Evolutionary conservation across 306 rosid species (phyloP).

Genomic region (Rubus idaeus): DNA sequence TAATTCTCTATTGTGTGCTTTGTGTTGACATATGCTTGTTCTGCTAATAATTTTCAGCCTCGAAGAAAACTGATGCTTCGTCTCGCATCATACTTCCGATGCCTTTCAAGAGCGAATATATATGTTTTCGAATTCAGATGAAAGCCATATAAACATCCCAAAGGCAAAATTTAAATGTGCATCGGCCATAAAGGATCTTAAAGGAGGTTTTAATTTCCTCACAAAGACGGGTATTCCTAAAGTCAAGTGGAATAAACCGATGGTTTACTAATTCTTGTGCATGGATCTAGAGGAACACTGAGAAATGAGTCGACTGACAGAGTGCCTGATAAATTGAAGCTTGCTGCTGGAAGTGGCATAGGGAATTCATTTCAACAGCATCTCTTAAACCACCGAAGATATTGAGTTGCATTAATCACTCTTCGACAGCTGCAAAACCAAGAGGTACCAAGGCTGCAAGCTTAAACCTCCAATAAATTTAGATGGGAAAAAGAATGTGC

Average conservation of each 20-base stretch:
- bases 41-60: conserved; percentile 38
- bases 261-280: neutral
- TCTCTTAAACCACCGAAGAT: conserved; percentile 44
- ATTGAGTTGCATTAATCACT: conserved; percentile 17
- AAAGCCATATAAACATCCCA: conserved; percentile 22
- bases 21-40: neutral
- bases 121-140: conserved; percentile 33
- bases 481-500: neutral
- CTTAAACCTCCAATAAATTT: conserved; percentile 19
- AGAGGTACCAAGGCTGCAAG: conserved; percentile 26
- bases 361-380: conserved; percentile 28
- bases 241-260: neutral
- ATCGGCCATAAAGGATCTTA: conserved; percentile 21
- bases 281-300: neutral
- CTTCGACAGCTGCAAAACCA: conserved; percentile 27
- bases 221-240: conserved; percentile 28
- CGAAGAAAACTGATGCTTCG: conserved; percentile 19
- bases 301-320: neutral
- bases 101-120: neutral
- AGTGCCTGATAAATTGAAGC: conserved; percentile 26
- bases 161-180: conserved; percentile 27
- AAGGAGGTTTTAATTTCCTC: conserved; percentile 21
- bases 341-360: conserved; percentile 29
- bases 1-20: neutral
- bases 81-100: conserved; percentile 16